Evolutionary conservation across 441 rosid species (phyloP), one percentile per base, ranked within the genome.

Genomic region (Erodium trifolium): DNA sequence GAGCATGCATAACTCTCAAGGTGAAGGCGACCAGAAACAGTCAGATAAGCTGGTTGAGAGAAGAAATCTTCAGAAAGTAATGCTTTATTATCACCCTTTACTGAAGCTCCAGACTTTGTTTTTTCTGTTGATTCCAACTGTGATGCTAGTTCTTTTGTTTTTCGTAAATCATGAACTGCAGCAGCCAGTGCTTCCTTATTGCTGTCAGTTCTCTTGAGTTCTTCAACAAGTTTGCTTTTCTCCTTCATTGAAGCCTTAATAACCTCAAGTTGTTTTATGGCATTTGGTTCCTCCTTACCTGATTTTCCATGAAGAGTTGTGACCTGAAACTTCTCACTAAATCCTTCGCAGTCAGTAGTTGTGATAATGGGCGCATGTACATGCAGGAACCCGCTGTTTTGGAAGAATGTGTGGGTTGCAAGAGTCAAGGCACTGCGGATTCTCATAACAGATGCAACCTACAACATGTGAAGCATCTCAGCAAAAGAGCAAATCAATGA

Each of bases 1-100:
- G 93, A 87, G 81, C 88, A 86, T 7, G 97, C 95, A 70, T 82
- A 88, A 80, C 99, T 89, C 81, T 88, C 96, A 70, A 93, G 81
- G 83, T 88, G 97, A 77, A 86, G 84, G 72, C 82, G 84, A 47
- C 99, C 96, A 16, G 97, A 87, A 64, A 75, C 86, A 49, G 90
- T 85, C 65, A 91, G 81, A 68, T 78, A 88, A 69, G 88, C 69
- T 13, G 76, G 82, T 5, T 80, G 72, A 34, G 86, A 76, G 76
- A 89, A 91, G 80, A 85, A 87, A 67, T 88, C 91, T 63, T 78
- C 80, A 23, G 82, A 73, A 73, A 71, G 34, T 71, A 71, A 74
- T 63, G 70, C 63, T 68, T 76, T 76, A 49, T 81, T 23, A 23
- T 23, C 78, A 18, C 73, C 71, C 79, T 84, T 84, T 23, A 45